phyloP scores from a whole-genome alignment of 345 rosid species.

The Triadica sebifera region DNA sequence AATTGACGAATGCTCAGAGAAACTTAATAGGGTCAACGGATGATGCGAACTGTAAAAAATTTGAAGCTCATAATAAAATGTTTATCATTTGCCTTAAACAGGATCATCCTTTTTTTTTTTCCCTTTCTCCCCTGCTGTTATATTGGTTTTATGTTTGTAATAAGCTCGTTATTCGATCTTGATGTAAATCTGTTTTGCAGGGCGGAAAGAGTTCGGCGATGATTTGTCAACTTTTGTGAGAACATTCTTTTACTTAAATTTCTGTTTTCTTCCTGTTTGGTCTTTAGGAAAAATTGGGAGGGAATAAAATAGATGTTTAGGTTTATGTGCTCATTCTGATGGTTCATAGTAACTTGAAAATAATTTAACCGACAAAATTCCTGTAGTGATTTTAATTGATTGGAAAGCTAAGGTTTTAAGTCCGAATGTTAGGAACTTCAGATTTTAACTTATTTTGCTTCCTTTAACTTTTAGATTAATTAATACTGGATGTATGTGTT shows the following conservation, averaged over 20 bases:
- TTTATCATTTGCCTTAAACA: background rate
- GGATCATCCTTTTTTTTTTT: background rate
- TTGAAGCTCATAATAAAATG: background rate
- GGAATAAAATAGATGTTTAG: background rate
- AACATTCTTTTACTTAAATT: constrained; percentile 12
- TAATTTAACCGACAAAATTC: background rate
- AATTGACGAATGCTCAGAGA: background rate
- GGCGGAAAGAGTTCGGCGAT: constrained; percentile 56
- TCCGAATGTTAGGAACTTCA: background rate
- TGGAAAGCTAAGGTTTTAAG: background rate
- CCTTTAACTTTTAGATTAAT: constrained; percentile 1
- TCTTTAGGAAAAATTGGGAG: background rate
- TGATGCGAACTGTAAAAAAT: background rate
- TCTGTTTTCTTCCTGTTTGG: constrained; percentile 15
- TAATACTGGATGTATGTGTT: constrained; percentile 3
- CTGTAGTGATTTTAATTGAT: background rate
- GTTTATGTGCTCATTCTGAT: background rate
- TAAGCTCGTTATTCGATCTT: background rate
- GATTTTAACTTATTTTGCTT: background rate
- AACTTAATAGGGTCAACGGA: background rate
- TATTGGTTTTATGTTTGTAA: constrained; percentile 12
- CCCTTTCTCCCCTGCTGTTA: too few relatives aligned
- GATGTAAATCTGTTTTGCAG: constrained; percentile 43
- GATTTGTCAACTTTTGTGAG: constrained; percentile 65
- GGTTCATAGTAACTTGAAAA: background rate